Conservation (phyloP, 139 green algal genomes). For the Edaphochlamys debaryana region DNA sequence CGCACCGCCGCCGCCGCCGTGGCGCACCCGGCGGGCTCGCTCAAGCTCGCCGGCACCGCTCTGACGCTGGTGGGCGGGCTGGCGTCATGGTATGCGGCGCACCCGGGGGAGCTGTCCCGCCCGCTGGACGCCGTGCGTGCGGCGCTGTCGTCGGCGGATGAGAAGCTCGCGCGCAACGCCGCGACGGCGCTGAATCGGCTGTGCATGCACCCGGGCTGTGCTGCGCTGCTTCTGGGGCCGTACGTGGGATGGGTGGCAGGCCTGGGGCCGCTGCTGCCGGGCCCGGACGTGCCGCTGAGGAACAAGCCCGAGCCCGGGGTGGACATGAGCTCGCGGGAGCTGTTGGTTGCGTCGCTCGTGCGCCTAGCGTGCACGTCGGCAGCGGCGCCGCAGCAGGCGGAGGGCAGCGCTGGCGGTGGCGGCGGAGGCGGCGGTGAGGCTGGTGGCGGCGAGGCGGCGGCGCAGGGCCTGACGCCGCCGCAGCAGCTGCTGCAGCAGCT, state of each 20-base stretch:
- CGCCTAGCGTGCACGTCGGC: conserved; percentile 29
- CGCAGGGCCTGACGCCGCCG: not conserved
- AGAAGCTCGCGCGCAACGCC: conserved; percentile 69
- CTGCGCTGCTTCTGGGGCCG: conserved; percentile 32
- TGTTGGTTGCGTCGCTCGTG: conserved; percentile 55
- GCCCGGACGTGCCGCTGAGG: conserved; percentile 21
- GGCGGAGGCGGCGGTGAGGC: too few species aligned
- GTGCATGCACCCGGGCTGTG: conserved; percentile 38
- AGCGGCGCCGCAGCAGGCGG: conserved; percentile 4
- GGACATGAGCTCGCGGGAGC: conserved; percentile 55
- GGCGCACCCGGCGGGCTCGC: conserved; percentile 29
- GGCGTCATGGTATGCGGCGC: conserved; percentile 48
- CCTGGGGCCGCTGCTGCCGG: conserved; percentile 49
- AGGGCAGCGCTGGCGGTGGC: not conserved
- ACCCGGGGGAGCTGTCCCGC: conserved; percentile 25
- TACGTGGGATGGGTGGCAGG: conserved; percentile 44
- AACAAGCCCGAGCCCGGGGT: conserved; percentile 38
- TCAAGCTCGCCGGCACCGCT: conserved; percentile 75
- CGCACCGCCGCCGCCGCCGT: conserved; percentile 17
- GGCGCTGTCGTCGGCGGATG: conserved; percentile 42
- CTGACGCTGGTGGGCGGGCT: conserved; percentile 72
- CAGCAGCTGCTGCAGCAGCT: conserved; percentile 24
- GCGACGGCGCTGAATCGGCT: conserved; percentile 64
- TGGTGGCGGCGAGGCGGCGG: not conserved
- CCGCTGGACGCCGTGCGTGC: conserved; percentile 47